phyloP scores from a whole-genome alignment of 2,329 filamentous ascomycete species.

The Colletotrichum sp. region DNA sequence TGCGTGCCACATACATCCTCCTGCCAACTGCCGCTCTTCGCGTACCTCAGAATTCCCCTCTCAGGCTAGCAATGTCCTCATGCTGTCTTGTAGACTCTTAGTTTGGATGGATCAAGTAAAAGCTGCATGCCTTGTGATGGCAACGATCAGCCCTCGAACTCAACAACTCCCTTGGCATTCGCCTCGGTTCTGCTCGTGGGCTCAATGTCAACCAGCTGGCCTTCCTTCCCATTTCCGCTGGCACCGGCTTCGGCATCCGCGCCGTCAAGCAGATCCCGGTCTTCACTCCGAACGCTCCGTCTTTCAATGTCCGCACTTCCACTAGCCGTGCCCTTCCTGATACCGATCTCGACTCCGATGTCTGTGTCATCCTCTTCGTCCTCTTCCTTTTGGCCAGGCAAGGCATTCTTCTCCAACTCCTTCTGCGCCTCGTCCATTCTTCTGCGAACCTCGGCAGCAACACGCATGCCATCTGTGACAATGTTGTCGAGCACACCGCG shows the following conservation, averaged over 20 bases:
- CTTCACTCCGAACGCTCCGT: constrained; percentile 68
- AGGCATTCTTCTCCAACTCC: constrained; percentile 84
- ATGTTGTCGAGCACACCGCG: constrained; percentile 96
- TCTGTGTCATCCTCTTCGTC: constrained; percentile 73
- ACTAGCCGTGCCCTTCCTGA: constrained; percentile 36
- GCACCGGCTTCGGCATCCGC: constrained; percentile 73
- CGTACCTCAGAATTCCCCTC: not conserved
- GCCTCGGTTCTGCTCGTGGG: constrained; percentile 30
- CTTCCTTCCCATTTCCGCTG: constrained; percentile 34
- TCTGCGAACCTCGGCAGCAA: constrained; percentile 88
- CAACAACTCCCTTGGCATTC: constrained; percentile 41
- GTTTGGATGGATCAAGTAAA: not conserved
- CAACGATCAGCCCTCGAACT: constrained; percentile 43
- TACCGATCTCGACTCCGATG: constrained; percentile 47
- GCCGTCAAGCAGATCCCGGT: constrained; percentile 75
- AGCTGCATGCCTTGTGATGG: not conserved
- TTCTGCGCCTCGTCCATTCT: constrained; percentile 95
- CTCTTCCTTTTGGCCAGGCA: constrained; percentile 67
- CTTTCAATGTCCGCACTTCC: constrained; percentile 64
- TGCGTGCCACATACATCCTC: not conserved
- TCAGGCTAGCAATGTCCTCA: not conserved
- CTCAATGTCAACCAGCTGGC: constrained; percentile 38
- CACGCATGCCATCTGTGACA: constrained; percentile 95
- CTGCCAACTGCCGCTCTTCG: not conserved
- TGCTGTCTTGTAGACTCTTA: not conserved